Conservation (phyloP, 202 grass and related monocot species). For the Alloteropsis angusta region DNA sequence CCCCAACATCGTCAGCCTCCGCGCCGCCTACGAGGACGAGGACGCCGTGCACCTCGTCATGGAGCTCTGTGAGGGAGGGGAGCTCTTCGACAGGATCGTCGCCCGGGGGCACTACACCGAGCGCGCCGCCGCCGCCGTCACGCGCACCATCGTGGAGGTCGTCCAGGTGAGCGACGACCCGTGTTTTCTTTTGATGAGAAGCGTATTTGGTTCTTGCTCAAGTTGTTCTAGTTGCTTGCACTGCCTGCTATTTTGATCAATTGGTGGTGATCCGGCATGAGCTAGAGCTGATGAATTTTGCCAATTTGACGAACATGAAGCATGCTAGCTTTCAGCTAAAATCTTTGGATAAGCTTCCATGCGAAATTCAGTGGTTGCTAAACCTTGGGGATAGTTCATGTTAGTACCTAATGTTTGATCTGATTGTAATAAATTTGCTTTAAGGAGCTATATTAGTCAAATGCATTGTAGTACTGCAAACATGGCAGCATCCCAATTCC, state of each 20-base stretch:
- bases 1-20: conserved; percentile 67
- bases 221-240: neutral
- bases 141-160: conserved; percentile 74
- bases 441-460: neutral
- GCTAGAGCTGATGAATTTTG: neutral
- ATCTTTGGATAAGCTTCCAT: neutral
- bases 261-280: neutral
- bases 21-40: conserved; percentile 75
- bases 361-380: neutral
- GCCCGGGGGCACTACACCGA: conserved; percentile 67
- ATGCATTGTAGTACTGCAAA: neutral
- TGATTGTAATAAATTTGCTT: neutral
- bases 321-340: conserved; percentile 3
- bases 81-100: conserved; percentile 90
- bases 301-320: neutral
- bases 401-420: neutral
- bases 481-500: neutral
- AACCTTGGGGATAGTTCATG: neutral
- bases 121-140: conserved; percentile 56
- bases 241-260: neutral
- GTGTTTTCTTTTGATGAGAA: neutral
- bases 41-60: conserved; percentile 73
- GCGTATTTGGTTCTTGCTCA: neutral
- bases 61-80: conserved; percentile 97
- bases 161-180: conserved; percentile 47